These are phyloP conservation scores for Cryoendolithus antarcticus DNA, from an alignment of 2,329 filamentous ascomycete genomes.

Conservation along the genomic window DNA sequence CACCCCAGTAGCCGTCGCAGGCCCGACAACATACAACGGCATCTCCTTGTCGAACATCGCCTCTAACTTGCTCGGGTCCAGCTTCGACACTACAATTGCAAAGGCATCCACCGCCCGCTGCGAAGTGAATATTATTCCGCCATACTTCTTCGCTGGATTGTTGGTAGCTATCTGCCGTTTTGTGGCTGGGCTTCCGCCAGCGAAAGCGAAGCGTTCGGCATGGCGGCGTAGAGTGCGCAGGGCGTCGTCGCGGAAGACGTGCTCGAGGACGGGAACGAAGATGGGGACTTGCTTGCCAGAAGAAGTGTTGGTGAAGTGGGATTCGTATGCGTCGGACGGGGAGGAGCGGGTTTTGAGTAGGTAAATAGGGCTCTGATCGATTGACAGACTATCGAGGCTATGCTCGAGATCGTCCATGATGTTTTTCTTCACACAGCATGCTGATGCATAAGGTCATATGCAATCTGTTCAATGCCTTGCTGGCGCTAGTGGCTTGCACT, in stretches of 20 bases:
- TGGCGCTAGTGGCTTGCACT: no score
- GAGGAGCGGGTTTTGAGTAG: conserved; percentile 67
- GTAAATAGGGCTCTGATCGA: conserved; percentile 43
- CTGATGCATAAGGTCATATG: background rate
- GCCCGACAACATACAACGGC: conserved; percentile 69
- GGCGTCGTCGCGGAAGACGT: conserved; percentile 51
- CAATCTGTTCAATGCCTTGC: background rate
- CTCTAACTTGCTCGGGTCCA: conserved; percentile 23
- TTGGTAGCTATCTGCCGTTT: conserved; percentile 18
- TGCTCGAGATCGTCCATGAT: conserved; percentile 16
- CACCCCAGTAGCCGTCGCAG: conserved; percentile 67
- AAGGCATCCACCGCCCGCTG: conserved; percentile 76
- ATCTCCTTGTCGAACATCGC: conserved; percentile 33
- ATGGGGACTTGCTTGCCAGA: conserved; percentile 44
- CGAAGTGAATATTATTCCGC: conserved; percentile 73
- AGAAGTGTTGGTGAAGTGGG: conserved; percentile 44
- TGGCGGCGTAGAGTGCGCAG: conserved; percentile 41
- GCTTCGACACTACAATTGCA: conserved; percentile 46
- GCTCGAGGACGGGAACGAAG: conserved; percentile 68
- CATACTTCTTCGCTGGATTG: conserved; percentile 40
- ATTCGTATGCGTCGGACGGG: conserved; percentile 60
- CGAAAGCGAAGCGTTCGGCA: conserved; percentile 35
- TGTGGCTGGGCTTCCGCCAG: conserved; percentile 16
- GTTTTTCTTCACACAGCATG: background rate
- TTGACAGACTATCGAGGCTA: conserved; percentile 12